Evolutionary conservation across 208 protist genomes (phyloP), one percentile per base, ranked within the genome.

Genomic region (Leishmania gerbilli): DNA sequence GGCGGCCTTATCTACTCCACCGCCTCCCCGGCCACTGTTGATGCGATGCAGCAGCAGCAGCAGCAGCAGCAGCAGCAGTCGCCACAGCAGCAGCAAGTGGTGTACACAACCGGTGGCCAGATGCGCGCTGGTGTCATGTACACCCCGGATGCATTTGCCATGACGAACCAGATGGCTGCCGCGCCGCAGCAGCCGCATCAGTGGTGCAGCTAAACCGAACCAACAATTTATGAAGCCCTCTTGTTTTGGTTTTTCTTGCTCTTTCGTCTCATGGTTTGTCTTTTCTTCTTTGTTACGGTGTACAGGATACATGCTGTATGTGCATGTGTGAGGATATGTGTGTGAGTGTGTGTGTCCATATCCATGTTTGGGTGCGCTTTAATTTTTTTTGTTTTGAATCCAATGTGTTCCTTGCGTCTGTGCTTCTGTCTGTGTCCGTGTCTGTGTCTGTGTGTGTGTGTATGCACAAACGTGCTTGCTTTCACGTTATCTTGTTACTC

Each of bases 91-190:
- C 84, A 84, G 71, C 84, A 84, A 31, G 8, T 86, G 42, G 71
- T 86, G 24, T 86, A 86, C 78, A 71, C 82, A 1, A 56, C 82
- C 6, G 82, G 78, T 42, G 72, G 71, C 17, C 82, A 78, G 27
- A 76, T 86, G 72, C 77, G 82, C 17, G 40, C 82, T 5, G 77
- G 82, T 58, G 78, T 86, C 9, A 72, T 86, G 72, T 86, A 86
- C 78, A 60, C 82, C 5, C 56, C 82, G 13, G 82, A 86, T 19
- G 74, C 77, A 3, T 86, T 80, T 37, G 45, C 78, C 4, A 79
- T 86, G 82, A 60, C 77, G 17, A 79, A 79, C 40, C 82, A 86
- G 74, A 86, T 86, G 74, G 17, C 64, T 49, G 19, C 77, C 3
- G 47, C 82, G 1, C 82, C 76, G 21, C 82, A 74, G 65, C 62